phyloP scores from a whole-genome alignment of 768 basidiomycete genomes.

The Boletellus ananas region DNA sequence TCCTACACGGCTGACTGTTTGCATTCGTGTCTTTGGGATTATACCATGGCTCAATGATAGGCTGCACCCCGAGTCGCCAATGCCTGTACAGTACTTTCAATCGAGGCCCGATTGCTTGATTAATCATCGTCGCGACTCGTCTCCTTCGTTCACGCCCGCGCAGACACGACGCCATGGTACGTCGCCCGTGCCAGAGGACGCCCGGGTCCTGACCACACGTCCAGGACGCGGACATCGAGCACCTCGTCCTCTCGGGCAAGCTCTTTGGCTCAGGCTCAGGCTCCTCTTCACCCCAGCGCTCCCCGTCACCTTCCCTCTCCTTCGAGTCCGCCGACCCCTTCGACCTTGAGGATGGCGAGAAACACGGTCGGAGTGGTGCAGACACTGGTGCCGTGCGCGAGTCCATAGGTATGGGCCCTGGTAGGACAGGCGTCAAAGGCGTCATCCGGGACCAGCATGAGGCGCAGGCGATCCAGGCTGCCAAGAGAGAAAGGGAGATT shows the following conservation, averaged over 20 bases:
- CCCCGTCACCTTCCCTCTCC: constrained; percentile 48
- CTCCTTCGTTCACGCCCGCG: not conserved
- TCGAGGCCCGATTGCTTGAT: constrained; percentile 10
- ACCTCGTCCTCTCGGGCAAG: constrained; percentile 72
- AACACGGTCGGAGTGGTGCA: constrained; percentile 41
- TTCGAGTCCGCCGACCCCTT: constrained; percentile 23
- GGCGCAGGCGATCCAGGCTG: constrained; percentile 52
- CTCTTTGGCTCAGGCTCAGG: constrained; percentile 56
- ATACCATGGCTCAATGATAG: not conserved
- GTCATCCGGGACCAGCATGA: constrained; percentile 81
- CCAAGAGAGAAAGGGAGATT: constrained; percentile 49
- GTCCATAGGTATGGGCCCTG: constrained; percentile 81
- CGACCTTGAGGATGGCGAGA: constrained; percentile 47
- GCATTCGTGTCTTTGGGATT: not conserved
- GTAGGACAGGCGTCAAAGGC: constrained; percentile 84
- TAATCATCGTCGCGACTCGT: constrained; percentile 1
- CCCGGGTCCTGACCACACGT: not conserved
- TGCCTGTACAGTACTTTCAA: not conserved
- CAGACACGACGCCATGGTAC: constrained; percentile 15
- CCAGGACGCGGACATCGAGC: constrained; percentile 54
- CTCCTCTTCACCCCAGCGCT: constrained; percentile 60
- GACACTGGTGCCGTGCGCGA: constrained; percentile 35
- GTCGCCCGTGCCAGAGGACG: not conserved
- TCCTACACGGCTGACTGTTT: not conserved
- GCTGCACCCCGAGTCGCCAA: not conserved